Conservation (phyloP, 257 asterid species). For the Ligustrum vulgare region DNA sequence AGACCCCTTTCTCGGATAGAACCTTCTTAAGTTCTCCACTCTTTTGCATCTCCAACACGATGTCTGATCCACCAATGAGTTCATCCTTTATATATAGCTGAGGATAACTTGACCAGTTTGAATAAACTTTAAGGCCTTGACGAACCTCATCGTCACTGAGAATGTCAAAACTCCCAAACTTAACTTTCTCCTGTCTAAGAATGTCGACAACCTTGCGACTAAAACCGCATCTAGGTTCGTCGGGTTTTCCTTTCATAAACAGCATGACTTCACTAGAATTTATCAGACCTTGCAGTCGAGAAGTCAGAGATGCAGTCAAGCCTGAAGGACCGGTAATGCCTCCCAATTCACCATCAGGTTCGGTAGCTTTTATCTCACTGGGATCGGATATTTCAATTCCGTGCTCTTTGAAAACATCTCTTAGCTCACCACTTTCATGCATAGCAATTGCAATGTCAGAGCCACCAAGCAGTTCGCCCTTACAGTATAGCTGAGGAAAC, state of each 20-base stretch:
- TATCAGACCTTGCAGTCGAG: conserved; percentile 57
- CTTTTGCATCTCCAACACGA: conserved; percentile 93
- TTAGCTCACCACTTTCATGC: conserved; percentile 88
- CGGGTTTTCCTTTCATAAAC: conserved; percentile 88
- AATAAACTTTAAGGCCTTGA: conserved; percentile 90
- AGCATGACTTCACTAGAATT: conserved; percentile 69
- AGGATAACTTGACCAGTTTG: conserved; percentile 98
- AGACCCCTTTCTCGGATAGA: conserved; percentile 64
- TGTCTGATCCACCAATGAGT: conserved; percentile 95
- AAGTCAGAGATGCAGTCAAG: conserved; percentile 50
- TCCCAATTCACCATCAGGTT: conserved; percentile 45
- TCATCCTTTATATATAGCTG: conserved; percentile 86
- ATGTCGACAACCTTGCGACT: conserved; percentile 96
- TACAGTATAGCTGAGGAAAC: conserved; percentile 88
- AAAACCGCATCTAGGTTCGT: conserved; percentile 89
- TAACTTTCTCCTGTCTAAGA: conserved; percentile 67
- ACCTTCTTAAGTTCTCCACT: conserved; percentile 87
- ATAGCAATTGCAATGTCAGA: conserved; percentile 77
- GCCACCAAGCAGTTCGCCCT: conserved; percentile 96
- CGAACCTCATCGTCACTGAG: conserved; percentile 87
- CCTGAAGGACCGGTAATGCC: conserved; percentile 61
- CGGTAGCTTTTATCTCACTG: conserved; percentile 31
- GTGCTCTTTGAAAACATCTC: conserved; percentile 63
- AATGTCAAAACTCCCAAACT: conserved; percentile 78
- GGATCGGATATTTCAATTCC: conserved; percentile 47